A percentile compares a stretch with the other conserved stretches of the same genome.
These are phyloP conservation scores for Echinosophora koreensis DNA, from an alignment of 306 rosid genomes.

Conservation along the genomic window DNA sequence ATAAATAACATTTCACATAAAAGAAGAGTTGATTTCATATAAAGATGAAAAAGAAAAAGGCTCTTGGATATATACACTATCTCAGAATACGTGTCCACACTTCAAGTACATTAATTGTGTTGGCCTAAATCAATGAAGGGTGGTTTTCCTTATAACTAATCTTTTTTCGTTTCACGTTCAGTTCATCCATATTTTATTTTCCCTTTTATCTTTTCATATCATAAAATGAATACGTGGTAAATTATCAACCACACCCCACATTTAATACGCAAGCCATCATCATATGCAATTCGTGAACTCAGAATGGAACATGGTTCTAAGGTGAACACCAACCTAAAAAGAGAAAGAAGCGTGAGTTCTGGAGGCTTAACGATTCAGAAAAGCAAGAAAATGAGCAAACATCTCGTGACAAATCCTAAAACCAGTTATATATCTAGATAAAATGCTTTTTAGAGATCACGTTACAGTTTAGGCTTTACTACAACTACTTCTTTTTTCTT, in stretches of 20 bases:
- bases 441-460: conserved; percentile 50
- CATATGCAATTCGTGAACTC: conserved; percentile 53
- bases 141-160: conserved; percentile 28
- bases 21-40: background rate
- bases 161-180: conserved; percentile 41
- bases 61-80: conserved; percentile 6
- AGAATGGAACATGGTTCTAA: conserved; percentile 36
- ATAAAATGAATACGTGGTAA: conserved; percentile 46
- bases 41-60: too few species aligned
- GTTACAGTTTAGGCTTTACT: conserved; percentile 43
- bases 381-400: conserved; percentile 37
- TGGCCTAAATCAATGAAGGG: background rate
- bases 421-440: background rate
- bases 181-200: conserved; percentile 11
- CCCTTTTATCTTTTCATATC: conserved; percentile 12
- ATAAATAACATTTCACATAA: background rate
- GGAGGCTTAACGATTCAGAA: conserved; percentile 20
- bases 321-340: conserved; percentile 47
- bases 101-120: background rate
- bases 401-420: conserved; percentile 54
- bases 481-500: conserved; percentile 21
- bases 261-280: conserved; percentile 44
- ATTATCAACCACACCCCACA: conserved; percentile 27
- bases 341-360: conserved; percentile 28
- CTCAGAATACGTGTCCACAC: background rate